phyloP scores from a whole-genome alignment of 2,329 filamentous ascomycete species.

The Dactylellina drechsleri region DNA sequence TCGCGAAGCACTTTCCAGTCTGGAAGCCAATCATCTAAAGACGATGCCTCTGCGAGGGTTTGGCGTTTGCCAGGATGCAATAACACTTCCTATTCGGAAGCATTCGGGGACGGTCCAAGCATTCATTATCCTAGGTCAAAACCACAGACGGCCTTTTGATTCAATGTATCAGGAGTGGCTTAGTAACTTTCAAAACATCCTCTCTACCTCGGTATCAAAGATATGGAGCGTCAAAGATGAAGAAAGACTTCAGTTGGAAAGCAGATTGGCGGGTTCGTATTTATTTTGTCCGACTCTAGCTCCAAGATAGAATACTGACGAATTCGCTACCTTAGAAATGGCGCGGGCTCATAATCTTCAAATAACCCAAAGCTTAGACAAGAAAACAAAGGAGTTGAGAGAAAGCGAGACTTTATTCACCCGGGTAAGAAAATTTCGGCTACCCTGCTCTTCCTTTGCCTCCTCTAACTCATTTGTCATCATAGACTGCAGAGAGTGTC shows the following conservation, averaged over 20 bases:
- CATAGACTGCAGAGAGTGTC: slow-evolving; percentile 80
- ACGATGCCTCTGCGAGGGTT: slow-evolving; percentile 37
- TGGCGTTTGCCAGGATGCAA: slow-evolving; percentile 71
- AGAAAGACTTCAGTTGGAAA: slow-evolving; percentile 35
- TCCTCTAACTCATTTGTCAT: neutral
- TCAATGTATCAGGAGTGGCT: slow-evolving; percentile 72
- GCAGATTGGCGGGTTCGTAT: slow-evolving; percentile 32
- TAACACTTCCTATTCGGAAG: slow-evolving; percentile 83
- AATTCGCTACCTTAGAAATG: slow-evolving; percentile 12
- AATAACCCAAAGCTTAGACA: slow-evolving; percentile 41
- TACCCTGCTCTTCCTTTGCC: neutral
- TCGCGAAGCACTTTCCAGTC: slow-evolving; percentile 19
- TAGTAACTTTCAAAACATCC: slow-evolving; percentile 59
- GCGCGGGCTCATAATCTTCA: slow-evolving; percentile 41
- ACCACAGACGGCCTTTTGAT: slow-evolving; percentile 80
- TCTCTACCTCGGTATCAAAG: slow-evolving; percentile 40
- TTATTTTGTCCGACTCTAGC: neutral
- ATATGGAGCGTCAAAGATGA: slow-evolving; percentile 52
- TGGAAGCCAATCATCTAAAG: slow-evolving; percentile 14
- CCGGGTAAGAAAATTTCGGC: slow-evolving; percentile 1
- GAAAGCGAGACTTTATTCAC: slow-evolving; percentile 82
- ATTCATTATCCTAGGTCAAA: slow-evolving; percentile 81
- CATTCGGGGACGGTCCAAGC: slow-evolving; percentile 73
- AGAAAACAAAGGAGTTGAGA: slow-evolving; percentile 68
- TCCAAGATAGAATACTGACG: neutral